These are phyloP conservation scores for Botrytis fragariae DNA, from an alignment of 2,329 filamentous ascomycete species.

Conservation along the genomic window DNA sequence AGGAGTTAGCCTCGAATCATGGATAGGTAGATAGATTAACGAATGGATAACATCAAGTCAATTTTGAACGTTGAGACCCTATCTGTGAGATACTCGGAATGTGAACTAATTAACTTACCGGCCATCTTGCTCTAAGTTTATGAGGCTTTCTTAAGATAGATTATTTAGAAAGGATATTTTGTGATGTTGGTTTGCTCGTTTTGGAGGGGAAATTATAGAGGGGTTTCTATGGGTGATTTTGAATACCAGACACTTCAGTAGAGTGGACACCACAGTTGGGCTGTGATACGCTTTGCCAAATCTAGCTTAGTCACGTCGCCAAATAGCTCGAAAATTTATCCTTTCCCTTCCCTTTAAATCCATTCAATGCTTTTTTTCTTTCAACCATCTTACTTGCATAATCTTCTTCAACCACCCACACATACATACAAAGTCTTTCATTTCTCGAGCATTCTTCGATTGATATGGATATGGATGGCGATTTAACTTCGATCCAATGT, in stretches of 20 bases:
- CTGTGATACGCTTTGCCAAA: slow-evolving; percentile 1
- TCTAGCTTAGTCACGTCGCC: not conserved
- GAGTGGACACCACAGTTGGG: slow-evolving; percentile 5
- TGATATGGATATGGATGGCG: not conserved
- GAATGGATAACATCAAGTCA: not conserved
- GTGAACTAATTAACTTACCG: slow-evolving; percentile 29
- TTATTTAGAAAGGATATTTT: slow-evolving; percentile 9
- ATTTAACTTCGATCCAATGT: not conserved
- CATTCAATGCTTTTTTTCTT: not conserved
- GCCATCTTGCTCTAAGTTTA: slow-evolving; percentile 33
- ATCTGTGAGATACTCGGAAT: not conserved
- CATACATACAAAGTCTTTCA: not conserved
- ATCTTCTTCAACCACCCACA: not conserved
- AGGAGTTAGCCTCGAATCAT: slow-evolving; percentile 27
- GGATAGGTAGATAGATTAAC: not conserved
- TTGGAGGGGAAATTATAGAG: slow-evolving; percentile 22
- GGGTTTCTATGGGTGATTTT: slow-evolving; percentile 18
- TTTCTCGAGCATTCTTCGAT: not conserved
- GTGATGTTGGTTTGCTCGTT: slow-evolving; percentile 13
- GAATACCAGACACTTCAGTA: slow-evolving; percentile 12
- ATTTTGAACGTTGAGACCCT: not conserved
- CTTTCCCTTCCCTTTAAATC: slow-evolving; percentile 4
- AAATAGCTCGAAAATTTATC: slow-evolving; percentile 10
- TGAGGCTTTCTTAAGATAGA: not conserved
- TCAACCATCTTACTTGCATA: not conserved